These are phyloP conservation scores for Cucurbita argyrosperma DNA, from an alignment of 306 rosid genomes.

Conservation along the genomic window DNA sequence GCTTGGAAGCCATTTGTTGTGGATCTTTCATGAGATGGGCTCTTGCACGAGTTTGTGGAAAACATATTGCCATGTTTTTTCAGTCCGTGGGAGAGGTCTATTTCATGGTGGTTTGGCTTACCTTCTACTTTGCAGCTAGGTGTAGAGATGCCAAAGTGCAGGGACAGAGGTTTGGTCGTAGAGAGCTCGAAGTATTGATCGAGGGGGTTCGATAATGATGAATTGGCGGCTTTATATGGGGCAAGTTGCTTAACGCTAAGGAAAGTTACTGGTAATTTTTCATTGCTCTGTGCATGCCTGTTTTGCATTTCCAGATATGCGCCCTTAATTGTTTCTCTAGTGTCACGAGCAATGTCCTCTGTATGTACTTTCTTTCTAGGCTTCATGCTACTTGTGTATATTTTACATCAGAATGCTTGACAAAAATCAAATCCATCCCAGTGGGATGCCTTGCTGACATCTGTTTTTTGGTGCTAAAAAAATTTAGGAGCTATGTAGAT, in stretches of 20 bases:
- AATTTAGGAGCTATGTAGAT: not conserved
- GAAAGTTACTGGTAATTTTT: conserved; percentile 32
- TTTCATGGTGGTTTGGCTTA: conserved; percentile 83
- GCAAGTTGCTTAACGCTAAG: conserved; percentile 23
- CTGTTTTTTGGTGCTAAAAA: not conserved
- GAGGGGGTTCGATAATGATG: conserved; percentile 55
- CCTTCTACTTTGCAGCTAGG: conserved; percentile 62
- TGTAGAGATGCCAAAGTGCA: conserved; percentile 54
- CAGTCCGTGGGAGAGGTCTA: conserved; percentile 86
- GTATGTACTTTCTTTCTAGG: conserved; percentile 43
- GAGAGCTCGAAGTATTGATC: conserved; percentile 58
- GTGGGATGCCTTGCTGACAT: conserved; percentile 4
- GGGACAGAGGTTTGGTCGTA: conserved; percentile 55
- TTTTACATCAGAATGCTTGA: conserved; percentile 41
- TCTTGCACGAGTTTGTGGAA: conserved; percentile 36
- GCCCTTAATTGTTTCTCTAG: conserved; percentile 33
- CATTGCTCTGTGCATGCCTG: conserved; percentile 27
- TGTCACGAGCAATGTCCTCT: conserved; percentile 30
- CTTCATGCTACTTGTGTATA: conserved; percentile 55
- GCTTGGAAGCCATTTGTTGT: conserved; percentile 63
- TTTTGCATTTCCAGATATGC: conserved; percentile 32
- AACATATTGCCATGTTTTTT: conserved; percentile 46
- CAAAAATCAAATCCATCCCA: conserved; percentile 29
- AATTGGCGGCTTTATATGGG: conserved; percentile 14
- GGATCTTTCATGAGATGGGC: conserved; percentile 60